A percentile compares a stretch with the other conserved stretches of the same genome.
These are phyloP conservation scores for Rhodotorula graminis DNA, from an alignment of 768 basidiomycete species.

Conservation along the genomic window DNA sequence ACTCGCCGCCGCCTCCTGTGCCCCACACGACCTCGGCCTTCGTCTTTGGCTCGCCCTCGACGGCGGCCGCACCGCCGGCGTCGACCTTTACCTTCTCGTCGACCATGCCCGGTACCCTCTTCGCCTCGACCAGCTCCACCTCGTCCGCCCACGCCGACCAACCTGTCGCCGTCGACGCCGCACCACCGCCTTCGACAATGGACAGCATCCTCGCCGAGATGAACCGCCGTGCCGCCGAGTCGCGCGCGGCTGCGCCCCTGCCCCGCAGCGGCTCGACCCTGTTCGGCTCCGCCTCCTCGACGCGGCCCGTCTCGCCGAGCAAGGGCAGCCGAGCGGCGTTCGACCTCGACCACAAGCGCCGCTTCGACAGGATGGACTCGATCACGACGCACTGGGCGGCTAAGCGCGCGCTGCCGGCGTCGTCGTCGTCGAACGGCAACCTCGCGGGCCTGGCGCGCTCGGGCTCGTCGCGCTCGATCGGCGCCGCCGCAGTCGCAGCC, in stretches of 20 bases:
- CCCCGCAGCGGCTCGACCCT: not conserved
- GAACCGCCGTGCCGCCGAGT: conserved; percentile 13
- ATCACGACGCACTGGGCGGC: conserved; percentile 37
- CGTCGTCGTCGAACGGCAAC: not conserved
- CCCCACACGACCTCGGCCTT: not conserved
- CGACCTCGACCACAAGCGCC: conserved; percentile 2
- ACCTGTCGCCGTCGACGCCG: not conserved
- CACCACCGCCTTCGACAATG: not conserved
- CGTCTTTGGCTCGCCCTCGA: conserved; percentile 15
- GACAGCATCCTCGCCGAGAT: conserved; percentile 19
- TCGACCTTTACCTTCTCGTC: conserved; percentile 4
- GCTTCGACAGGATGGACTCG: conserved; percentile 33
- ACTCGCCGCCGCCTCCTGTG: not conserved
- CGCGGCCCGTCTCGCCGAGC: not conserved
- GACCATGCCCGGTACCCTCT: conserved; percentile 11
- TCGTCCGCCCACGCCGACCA: not conserved
- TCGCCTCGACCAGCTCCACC: not conserved
- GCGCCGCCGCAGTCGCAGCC: not conserved
- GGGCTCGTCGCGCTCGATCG: not conserved
- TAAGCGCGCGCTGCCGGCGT: conserved; percentile 12
- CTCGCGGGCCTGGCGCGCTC: conserved; percentile 1
- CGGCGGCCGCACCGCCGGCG: not conserved
- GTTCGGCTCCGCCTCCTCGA: not conserved
- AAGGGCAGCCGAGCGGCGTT: conserved; percentile 7
- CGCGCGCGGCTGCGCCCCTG: not conserved